Evolutionary conservation across 2,329 filamentous ascomycete genomes (phyloP), one percentile per base, ranked within the genome.

Genomic region (Raffaelea ambrosiae): DNA sequence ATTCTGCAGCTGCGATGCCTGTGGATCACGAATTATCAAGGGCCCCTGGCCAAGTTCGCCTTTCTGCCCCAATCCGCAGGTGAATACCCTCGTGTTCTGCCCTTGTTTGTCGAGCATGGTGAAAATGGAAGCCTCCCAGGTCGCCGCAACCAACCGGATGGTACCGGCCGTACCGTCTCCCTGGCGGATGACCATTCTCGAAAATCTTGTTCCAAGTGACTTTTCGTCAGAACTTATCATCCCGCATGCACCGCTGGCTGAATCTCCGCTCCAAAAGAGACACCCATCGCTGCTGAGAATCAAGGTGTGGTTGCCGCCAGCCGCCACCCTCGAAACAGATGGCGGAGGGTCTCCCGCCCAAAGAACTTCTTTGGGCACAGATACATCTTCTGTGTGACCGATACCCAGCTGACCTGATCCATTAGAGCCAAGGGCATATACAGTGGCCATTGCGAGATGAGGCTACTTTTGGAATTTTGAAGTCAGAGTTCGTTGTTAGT

Each of bases 281-380:
- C 66, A 56, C 0, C 83, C 83, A 22, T 70, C 61, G 4, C 69
- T 59, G n/a, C 76, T 78, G 11, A 89, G 69, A 10, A 95, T 62
- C 4, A 96, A 66, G 0, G 88, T 94, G 63, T 96, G 91, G 59
- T 96, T 96, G 1, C 90, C 90, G 4, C 91, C 91, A 8, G 87
- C 72, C 19, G 68, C 67, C 10, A 74, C 62, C 39, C 61, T 63
- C 45, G 60, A 55, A 48, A 73, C 61, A 16, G 62, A 53, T 22
- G 62, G 58, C 14, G 67, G 61, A 23, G 58, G 55, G 14, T 63
- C 60, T 3, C 68, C 63, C 5, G 68, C 60, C 61, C 87, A 84
- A n/a, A 75, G 56, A 53, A 79, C 81, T 52, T 67, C 70, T 53
- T 82, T 78, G 2, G 84, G 83, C 0, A 77, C 69, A 1, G 82